phyloP scores from a whole-genome alignment of 371 early-diverging fungal genomes.

The Mycotypha africana region DNA sequence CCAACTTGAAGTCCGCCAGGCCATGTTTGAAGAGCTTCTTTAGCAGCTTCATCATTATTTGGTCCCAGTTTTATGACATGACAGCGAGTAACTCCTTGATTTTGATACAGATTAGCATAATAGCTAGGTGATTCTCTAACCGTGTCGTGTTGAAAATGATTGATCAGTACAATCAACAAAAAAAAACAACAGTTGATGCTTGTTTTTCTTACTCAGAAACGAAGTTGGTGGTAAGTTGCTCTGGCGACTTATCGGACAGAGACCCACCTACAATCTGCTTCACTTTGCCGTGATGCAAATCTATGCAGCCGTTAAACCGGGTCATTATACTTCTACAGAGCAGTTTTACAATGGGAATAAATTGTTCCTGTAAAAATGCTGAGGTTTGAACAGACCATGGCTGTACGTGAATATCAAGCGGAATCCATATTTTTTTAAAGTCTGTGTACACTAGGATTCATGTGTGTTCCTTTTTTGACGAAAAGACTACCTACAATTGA shows the following conservation, averaged over 20 bases:
- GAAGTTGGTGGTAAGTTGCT: conserved; percentile 83
- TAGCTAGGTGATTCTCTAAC: conserved; percentile 68
- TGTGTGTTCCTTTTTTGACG: background rate
- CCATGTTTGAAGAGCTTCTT: conserved; percentile 79
- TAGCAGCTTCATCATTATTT: conserved; percentile 84
- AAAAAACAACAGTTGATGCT: background rate
- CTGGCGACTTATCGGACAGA: conserved; percentile 61
- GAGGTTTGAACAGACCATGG: no score
- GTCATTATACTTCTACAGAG: no score
- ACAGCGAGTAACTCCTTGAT: conserved; percentile 70
- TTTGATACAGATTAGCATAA: conserved; percentile 78
- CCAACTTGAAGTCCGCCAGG: conserved; percentile 88
- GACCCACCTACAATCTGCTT: conserved; percentile 98
- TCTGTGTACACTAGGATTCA: no score
- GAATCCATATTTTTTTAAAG: no score
- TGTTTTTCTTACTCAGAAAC: conserved; percentile 70
- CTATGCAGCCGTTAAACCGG: conserved; percentile 92
- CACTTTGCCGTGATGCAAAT: conserved; percentile 93
- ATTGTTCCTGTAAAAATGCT: no score
- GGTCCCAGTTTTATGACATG: conserved; percentile 95
- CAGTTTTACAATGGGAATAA: no score
- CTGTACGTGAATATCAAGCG: no score
- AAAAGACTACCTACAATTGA: background rate
- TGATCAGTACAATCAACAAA: background rate
- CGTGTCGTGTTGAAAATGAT: no score